Evolutionary conservation across 208 protist genomes (phyloP).

Genomic region (Trypanosomatidae sp.): DNA sequence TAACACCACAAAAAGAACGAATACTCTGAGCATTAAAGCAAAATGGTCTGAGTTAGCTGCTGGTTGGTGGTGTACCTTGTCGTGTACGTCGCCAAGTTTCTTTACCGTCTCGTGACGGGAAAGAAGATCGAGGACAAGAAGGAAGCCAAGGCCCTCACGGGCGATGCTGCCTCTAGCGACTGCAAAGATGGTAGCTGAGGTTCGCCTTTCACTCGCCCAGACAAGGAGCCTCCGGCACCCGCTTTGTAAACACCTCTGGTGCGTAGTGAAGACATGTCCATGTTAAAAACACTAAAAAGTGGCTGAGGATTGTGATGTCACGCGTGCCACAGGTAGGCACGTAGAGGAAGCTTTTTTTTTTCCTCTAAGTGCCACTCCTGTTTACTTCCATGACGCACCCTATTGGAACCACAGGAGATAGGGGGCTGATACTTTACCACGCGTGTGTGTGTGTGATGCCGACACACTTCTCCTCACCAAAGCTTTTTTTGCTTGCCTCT

Average conservation of each 20-base stretch:
- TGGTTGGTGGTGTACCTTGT: conserved; percentile 64
- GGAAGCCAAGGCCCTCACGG: neutral
- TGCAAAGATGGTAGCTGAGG: conserved; percentile 26
- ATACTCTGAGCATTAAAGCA: too few species aligned
- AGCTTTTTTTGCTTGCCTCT: too few species aligned
- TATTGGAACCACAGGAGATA: conserved; percentile 35
- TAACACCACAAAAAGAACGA: too few species aligned
- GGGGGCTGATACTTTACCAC: neutral
- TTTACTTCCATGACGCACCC: conserved; percentile 13
- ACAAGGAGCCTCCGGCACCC: conserved; percentile 18
- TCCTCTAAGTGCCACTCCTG: too few species aligned
- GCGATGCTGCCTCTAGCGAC: neutral
- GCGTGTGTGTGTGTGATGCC: neutral
- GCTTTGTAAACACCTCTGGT: neutral
- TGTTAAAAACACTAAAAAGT: too few species aligned
- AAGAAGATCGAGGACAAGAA: conserved; percentile 13
- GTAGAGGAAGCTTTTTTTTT: too few species aligned
- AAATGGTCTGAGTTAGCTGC: conserved; percentile 45
- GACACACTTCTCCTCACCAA: too few species aligned
- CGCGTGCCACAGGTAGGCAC: too few species aligned
- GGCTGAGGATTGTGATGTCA: too few species aligned
- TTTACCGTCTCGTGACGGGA: conserved; percentile 24
- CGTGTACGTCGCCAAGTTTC: conserved; percentile 32
- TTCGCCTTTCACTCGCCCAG: conserved; percentile 23
- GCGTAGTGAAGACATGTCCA: too few species aligned